Evolutionary conservation across 208 protist genomes (phyloP).

Genomic region (Vickermania ingenoplastis): DNA sequence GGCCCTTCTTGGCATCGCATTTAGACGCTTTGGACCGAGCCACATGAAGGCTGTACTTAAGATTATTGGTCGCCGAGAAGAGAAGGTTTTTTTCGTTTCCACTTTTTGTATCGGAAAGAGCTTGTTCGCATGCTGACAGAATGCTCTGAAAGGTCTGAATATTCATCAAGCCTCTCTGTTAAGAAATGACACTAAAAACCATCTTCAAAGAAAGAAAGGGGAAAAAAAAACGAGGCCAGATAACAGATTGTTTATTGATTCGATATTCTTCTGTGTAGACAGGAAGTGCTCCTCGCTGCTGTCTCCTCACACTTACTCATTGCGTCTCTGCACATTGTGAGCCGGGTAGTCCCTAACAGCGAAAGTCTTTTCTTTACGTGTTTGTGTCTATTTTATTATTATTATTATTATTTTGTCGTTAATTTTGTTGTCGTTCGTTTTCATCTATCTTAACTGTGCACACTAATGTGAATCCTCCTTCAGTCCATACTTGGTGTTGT

Average conservation of each 20-base stretch:
- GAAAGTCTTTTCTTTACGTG: neutral
- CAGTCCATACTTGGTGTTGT: slow-evolving; percentile 23
- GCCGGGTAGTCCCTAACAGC: neutral
- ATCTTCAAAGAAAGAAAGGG: slow-evolving; percentile 6
- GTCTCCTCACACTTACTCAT: too few relatives aligned
- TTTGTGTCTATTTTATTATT: neutral
- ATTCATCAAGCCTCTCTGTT: neutral
- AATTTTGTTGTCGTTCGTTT: neutral
- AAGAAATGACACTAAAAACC: slow-evolving; percentile 2
- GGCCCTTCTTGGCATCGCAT: neutral
- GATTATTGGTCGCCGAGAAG: neutral
- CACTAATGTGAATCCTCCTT: neutral
- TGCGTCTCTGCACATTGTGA: neutral
- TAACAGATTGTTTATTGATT: too few relatives aligned
- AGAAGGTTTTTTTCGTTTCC: neutral
- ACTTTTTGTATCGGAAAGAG: neutral
- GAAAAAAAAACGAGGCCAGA: too few relatives aligned
- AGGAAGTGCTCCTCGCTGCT: too few relatives aligned
- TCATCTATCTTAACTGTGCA: neutral
- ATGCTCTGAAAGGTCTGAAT: neutral
- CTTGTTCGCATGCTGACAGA: neutral
- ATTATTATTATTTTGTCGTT: neutral
- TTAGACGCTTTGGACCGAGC: neutral
- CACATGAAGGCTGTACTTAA: neutral
- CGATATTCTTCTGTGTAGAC: too few relatives aligned